Conservation (phyloP, 2,329 filamentous ascomycete species). For the Tolypocladium capitatum region DNA sequence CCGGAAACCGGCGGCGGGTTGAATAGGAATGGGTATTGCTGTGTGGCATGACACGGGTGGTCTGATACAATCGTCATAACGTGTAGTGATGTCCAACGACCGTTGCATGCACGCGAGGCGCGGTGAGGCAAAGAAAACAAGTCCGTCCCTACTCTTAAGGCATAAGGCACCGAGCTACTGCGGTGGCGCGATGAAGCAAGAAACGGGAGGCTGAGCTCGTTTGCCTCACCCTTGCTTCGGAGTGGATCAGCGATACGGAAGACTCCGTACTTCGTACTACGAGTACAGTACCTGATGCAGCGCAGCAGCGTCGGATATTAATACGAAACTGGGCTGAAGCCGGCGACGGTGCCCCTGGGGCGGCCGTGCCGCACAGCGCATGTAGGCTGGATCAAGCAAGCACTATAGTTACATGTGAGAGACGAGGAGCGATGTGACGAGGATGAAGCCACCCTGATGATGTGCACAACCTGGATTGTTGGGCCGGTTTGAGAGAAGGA, state of each 20-base stretch:
- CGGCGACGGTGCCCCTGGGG: not conserved
- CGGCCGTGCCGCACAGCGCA: not conserved
- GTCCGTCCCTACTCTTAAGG: too few species aligned
- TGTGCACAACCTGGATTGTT: not conserved
- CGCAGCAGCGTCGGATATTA: too few species aligned
- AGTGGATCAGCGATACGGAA: not conserved
- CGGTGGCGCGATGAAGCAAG: not conserved
- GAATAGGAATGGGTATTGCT: too few species aligned
- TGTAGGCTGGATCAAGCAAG: not conserved
- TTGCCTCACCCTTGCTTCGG: not conserved
- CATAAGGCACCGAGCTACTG: not conserved
- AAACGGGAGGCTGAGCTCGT: not conserved
- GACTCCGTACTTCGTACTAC: too few species aligned
- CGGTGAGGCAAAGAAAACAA: not conserved
- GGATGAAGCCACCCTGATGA: too few species aligned
- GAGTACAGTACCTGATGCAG: too few species aligned
- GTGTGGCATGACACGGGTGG: too few species aligned
- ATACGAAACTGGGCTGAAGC: not conserved
- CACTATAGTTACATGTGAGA: not conserved
- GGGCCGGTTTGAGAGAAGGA: too few species aligned
- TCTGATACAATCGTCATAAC: too few species aligned
- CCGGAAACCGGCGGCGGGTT: not conserved
- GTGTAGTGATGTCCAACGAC: too few species aligned
- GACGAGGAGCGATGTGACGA: not conserved
- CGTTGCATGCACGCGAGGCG: too few species aligned